These are phyloP conservation scores for Schizosaccharomyces lindneri DNA, from an alignment of 805 yeast genomes.

Conservation along the genomic window DNA sequence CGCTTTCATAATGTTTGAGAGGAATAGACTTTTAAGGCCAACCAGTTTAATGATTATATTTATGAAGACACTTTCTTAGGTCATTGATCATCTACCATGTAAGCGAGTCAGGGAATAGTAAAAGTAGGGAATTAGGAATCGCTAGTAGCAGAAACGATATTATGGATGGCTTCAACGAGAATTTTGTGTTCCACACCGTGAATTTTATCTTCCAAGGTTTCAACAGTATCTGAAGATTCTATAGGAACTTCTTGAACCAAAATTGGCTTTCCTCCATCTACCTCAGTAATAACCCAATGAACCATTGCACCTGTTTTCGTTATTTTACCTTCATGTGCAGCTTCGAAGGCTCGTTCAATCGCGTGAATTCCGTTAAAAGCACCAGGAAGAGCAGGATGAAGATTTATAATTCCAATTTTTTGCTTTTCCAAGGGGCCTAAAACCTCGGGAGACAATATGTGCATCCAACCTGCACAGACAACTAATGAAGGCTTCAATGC, in stretches of 20 bases:
- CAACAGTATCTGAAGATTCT: constrained; percentile 46
- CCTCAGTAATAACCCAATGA: constrained; percentile 87
- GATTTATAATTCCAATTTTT: constrained; percentile 57
- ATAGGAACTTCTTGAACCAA: constrained; percentile 57
- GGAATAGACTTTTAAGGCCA: too few species aligned
- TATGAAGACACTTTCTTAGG: neutral
- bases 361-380: constrained; percentile 95
- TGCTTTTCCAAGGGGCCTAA: constrained; percentile 36
- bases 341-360: constrained; percentile 85
- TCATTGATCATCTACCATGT: neutral
- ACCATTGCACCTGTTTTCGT: constrained; percentile 81
- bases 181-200: constrained; percentile 72
- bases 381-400: constrained; percentile 94
- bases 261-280: constrained; percentile 78
- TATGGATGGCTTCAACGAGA: constrained; percentile 43
- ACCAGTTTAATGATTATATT: too few species aligned
- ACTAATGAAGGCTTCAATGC: constrained; percentile 53
- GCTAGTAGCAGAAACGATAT: neutral
- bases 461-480: constrained; percentile 98
- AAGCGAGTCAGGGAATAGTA: neutral
- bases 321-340: constrained; percentile 66
- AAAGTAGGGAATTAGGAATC: too few species aligned
- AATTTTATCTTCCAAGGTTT: constrained; percentile 57
- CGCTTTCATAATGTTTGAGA: too few species aligned
- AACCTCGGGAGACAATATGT: constrained; percentile 60